These are phyloP conservation scores for Aegilops longissima DNA, from an alignment of 176 grass and related monocot species.

Conservation along the genomic window DNA sequence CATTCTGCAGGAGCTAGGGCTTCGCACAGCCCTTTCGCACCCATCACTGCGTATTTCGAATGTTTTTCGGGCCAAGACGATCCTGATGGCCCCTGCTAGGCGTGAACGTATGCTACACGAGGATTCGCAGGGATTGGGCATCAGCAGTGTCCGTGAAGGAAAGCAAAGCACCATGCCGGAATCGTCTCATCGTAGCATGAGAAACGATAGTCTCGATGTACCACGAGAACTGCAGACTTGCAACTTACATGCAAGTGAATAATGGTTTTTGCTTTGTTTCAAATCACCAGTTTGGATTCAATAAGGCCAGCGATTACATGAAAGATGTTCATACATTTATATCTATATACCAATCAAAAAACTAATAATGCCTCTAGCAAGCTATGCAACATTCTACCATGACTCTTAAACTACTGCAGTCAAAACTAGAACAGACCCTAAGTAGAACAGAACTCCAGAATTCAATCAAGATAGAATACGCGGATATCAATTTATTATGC, in stretches of 20 bases:
- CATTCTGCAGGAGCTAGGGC: not conserved
- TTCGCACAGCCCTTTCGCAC: not conserved
- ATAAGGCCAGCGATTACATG: slow-evolving; percentile 37
- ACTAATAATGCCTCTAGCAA: slow-evolving; percentile 16
- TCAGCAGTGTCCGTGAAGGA: slow-evolving; percentile 2
- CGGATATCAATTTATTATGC: slow-evolving; percentile 17
- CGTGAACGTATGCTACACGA: not conserved
- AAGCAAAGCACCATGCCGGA: slow-evolving; percentile 2
- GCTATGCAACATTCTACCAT: slow-evolving; percentile 24
- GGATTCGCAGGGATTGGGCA: not conserved
- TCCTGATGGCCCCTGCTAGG: not conserved
- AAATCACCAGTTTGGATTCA: slow-evolving; percentile 23
- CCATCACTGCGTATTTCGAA: too few species aligned
- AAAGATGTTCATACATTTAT: slow-evolving; percentile 42
- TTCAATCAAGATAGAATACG: slow-evolving; percentile 23
- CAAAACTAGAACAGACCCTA: not conserved
- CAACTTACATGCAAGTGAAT: not conserved
- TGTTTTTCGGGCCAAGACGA: not conserved
- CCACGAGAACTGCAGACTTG: not conserved
- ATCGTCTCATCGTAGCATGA: slow-evolving; percentile 25
- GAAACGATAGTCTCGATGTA: slow-evolving; percentile 19
- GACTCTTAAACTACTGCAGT: slow-evolving; percentile 8
- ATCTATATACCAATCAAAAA: slow-evolving; percentile 6
- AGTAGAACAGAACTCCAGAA: slow-evolving; percentile 2
- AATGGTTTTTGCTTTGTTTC: slow-evolving; percentile 28